phyloP scores from a whole-genome alignment of 805 yeast species.

The Yamadazyma laniorum region DNA sequence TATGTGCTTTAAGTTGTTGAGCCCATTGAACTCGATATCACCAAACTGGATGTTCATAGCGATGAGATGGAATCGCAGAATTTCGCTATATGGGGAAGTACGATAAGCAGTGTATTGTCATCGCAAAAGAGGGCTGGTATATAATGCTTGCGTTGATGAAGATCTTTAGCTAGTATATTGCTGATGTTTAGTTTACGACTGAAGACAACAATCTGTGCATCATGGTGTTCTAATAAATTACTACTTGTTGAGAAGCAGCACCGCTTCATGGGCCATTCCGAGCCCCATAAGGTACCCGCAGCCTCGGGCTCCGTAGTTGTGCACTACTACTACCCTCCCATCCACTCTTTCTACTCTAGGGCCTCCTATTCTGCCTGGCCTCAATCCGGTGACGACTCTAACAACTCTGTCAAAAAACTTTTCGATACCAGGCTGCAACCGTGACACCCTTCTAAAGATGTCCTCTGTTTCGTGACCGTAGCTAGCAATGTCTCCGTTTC shows the following conservation, averaged over 20 bases:
- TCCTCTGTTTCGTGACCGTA: conserved; percentile 56
- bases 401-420: conserved; percentile 47
- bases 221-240: too few relatives aligned
- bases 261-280: conserved; percentile 56
- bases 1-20: conserved; percentile 20
- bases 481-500: conserved; percentile 61
- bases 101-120: too few relatives aligned
- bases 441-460: conserved; percentile 57
- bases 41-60: conserved; percentile 3
- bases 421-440: conserved; percentile 48
- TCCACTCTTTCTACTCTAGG: conserved; percentile 54
- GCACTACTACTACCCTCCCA: conserved; percentile 41
- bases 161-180: too few relatives aligned
- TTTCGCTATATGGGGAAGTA: too few relatives aligned
- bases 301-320: conserved; percentile 71
- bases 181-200: too few relatives aligned
- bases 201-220: too few relatives aligned
- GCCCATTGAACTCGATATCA: conserved; percentile 18
- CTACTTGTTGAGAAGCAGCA: conserved; percentile 20
- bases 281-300: conserved; percentile 66
- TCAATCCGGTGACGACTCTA: conserved; percentile 67
- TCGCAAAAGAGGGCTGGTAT: too few relatives aligned
- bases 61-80: not conserved
- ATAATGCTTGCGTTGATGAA: too few relatives aligned
- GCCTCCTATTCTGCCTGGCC: conserved; percentile 78